Evolutionary conservation across 768 basidiomycete genomes (phyloP), one percentile per base, ranked within the genome.

Genomic region (Lactifluus hygrophoroides): DNA sequence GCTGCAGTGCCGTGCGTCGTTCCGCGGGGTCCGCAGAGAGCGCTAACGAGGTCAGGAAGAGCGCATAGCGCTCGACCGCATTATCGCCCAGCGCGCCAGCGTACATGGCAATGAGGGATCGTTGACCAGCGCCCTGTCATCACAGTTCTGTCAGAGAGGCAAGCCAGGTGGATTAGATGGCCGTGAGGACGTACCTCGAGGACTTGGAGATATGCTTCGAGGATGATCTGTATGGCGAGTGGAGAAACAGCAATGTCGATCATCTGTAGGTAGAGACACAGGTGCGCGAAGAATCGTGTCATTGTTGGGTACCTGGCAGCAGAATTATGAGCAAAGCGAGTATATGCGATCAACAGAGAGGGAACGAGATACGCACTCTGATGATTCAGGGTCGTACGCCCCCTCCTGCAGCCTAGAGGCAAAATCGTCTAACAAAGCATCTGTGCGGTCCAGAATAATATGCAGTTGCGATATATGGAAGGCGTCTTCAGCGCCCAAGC

Each of bases 31-130:
- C 83, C 0, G 80, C 79, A 1, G 79, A 74, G 17, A 89, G 77
- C 44, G 81, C 86, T 17, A 90, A 77, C 0, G 86, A 88, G 30
- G 88, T 82, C 23, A 98, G 77, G 83, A 94, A 97, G 65, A 86
- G 75, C 0, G 94, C 93, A 65, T 97, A 98, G 35, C 91, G 86
- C 65, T 93, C 88, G 37, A 95, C 84, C 2, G 93, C 93, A 62
- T 92, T 91, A 66, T 91, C 86, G 6, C 93, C 90, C 21, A 98
- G 74, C 28, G 90, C 90, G 14, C 90, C 84, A 6, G 93, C 93
- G 69, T 99, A 98, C 76, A 96, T 82, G 0, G 95, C 94, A 13
- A 98, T 93, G 17, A 98, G 78, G 42, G 88, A 83, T 34, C 90
- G 80, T 71, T 94, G 78, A 17, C 88, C 89, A 17, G 89, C 86